Percentiles rank a stretch among this genome's conserved stretches.
Conservation (phyloP, 768 basidiomycete genomes). For the Gloeostereum incarnatum region DNA sequence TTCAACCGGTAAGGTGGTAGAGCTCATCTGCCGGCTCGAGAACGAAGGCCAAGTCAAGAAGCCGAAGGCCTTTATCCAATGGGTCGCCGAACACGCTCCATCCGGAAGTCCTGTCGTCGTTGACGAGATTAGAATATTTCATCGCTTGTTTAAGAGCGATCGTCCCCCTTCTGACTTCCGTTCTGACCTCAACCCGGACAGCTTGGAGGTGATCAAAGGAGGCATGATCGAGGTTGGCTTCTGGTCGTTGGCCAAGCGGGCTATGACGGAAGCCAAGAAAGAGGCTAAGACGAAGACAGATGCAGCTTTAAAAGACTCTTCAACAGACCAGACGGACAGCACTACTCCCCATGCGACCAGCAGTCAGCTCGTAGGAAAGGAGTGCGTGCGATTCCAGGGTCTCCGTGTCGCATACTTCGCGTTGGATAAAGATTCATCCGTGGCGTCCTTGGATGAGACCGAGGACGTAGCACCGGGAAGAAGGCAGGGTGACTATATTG, state of each 20-base stretch:
- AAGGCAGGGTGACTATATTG: constrained; percentile 67
- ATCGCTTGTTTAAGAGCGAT: constrained; percentile 90
- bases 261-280: constrained; percentile 51
- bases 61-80: constrained; percentile 92
- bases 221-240: constrained; percentile 88
- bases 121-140: constrained; percentile 88
- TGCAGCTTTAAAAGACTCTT: constrained; percentile 44
- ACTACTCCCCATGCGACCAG: constrained; percentile 66
- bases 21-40: constrained; percentile 75
- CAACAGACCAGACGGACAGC: constrained; percentile 26
- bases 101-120: constrained; percentile 77
- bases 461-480: constrained; percentile 29
- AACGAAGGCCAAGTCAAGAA: constrained; percentile 59
- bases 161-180: constrained; percentile 79
- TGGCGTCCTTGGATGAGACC: constrained; percentile 54
- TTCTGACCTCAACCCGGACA: constrained; percentile 76
- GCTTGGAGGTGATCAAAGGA: constrained; percentile 68
- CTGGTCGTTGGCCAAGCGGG: constrained; percentile 68
- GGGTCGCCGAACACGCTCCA: constrained; percentile 81
- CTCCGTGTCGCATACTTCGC: constrained; percentile 93
- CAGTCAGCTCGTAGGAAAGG: constrained; percentile 79
- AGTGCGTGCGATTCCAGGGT: constrained; percentile 95
- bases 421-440: constrained; percentile 76
- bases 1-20: constrained; percentile 59
- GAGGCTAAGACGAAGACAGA: constrained; percentile 58